Evolutionary conservation across 352 stramenopile species (phyloP), one percentile per base, ranked within the genome.

Genomic region (Phytopythium litorale): DNA sequence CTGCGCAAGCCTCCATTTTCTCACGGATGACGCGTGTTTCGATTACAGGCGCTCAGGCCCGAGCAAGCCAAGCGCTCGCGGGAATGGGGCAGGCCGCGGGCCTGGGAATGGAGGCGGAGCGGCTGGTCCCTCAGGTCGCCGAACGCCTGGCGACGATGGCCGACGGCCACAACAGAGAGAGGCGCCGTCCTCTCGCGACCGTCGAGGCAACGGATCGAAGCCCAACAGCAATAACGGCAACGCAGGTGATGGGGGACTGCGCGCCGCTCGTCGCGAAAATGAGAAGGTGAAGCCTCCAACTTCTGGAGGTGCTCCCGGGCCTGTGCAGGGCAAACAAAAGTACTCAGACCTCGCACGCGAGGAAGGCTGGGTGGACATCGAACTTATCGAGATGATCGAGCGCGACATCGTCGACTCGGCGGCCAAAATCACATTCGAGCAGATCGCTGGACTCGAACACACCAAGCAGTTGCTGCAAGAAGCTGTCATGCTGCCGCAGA

Each of bases 341-440:
- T 92, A 94, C 71, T 90, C 79, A 4, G 86, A 95, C 6, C 30
- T 95, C 6, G 87, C 83, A 1, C 82, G 75, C 50, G 84, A 95
- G 28, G 77, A 86, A 28, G 82, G 73, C 9, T 89, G 74, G 81
- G 81, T 77, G 2, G 84, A 95, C 49, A 64, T 91, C 57, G 83
- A 95, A 53, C 81, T 95, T 28, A 92, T 95, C 54, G 83, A 94
- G 71, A 81, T 79, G 56, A 94, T 95, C 48, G 87, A 95, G 56
- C 76, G 85, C n/a, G 87, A 95, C 58, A 94, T 95, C 46, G 84
- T 95, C 4, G 82, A 95, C 60, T 79, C 78, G 1, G 79, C 75
- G 2, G 68, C 87, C 12, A 87, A 78, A 12, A 79, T 89, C 65
- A 83, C 76, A 25, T 95, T 93, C 48, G 79, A 88, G 9, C 69